Evolutionary conservation across 2,329 filamentous ascomycete genomes (phyloP).

Genomic region (Calycina herbarum): DNA sequence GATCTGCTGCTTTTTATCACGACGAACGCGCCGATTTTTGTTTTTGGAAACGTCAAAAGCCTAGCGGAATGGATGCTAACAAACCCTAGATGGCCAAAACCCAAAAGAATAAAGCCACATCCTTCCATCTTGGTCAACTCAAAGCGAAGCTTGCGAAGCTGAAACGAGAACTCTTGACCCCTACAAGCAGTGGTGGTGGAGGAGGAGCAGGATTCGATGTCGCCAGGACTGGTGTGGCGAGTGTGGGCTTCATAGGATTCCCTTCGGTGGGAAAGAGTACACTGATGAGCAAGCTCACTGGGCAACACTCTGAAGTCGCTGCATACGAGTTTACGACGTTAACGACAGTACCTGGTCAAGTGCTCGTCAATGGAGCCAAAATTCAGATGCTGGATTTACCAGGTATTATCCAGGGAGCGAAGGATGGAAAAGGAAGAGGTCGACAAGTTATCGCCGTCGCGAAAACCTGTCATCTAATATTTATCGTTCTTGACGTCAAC

Average conservation of each 20-base stretch:
- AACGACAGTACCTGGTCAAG: conserved; percentile 95
- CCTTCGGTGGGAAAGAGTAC: conserved; percentile 98
- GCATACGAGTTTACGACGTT: conserved; percentile 99
- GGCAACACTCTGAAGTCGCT: conserved; percentile 94
- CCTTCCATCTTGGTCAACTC: conserved; percentile 90
- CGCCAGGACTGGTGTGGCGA: conserved; percentile 93
- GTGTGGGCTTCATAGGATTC: conserved; percentile 96
- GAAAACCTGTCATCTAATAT: conserved; percentile 98
- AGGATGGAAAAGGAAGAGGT: conserved; percentile 96
- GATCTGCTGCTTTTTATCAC: conserved; percentile 12
- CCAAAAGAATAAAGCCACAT: conserved; percentile 96
- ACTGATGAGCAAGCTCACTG: conserved; percentile 90
- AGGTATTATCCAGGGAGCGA: conserved; percentile 97
- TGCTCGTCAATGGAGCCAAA: conserved; percentile 93
- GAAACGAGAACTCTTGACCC: conserved; percentile 92
- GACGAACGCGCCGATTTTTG: background rate
- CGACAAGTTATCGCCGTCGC: conserved; percentile 98
- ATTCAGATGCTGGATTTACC: conserved; percentile 98
- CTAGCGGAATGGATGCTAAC: conserved; percentile 18
- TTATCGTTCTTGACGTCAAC: conserved; percentile 97
- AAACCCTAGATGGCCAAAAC: conserved; percentile 79
- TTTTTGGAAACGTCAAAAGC: background rate
- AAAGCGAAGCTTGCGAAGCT: conserved; percentile 98
- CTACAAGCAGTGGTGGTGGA: conserved; percentile 78
- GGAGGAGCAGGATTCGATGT: conserved; percentile 93